Conservation (phyloP, 768 basidiomycete genomes). For the Mycena galericulata region DNA sequence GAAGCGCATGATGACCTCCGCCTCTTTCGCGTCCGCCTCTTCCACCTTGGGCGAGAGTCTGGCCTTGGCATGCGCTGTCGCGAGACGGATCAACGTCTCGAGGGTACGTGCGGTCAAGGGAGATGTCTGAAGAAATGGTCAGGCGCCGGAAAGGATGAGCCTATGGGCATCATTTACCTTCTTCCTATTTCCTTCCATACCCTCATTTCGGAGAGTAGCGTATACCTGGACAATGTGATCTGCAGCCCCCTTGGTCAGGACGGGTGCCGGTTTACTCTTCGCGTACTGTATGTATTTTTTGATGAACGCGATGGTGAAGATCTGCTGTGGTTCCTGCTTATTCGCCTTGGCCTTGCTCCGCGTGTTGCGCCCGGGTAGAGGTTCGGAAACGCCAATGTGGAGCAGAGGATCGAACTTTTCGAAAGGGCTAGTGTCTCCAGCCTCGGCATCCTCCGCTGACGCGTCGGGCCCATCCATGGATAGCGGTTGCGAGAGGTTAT, state of each 20-base stretch:
- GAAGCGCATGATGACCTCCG: constrained; percentile 96
- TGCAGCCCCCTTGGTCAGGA: constrained; percentile 91
- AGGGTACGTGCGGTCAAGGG: constrained; percentile 98
- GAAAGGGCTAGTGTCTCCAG: constrained; percentile 82
- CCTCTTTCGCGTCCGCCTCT: constrained; percentile 86
- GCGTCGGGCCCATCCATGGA: constrained; percentile 84
- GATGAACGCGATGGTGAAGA: constrained; percentile 92
- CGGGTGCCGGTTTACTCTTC: constrained; percentile 88
- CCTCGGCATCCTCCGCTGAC: constrained; percentile 62
- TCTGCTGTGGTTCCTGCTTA: constrained; percentile 78
- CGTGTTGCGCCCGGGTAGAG: constrained; percentile 61
- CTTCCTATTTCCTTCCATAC: constrained; percentile 89
- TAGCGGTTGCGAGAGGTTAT: constrained; percentile 89
- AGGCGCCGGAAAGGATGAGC: constrained; percentile 28
- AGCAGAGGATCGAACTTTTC: constrained; percentile 97
- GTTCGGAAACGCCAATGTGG: constrained; percentile 80
- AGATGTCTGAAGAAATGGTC: constrained; percentile 76
- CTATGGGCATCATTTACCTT: constrained; percentile 61
- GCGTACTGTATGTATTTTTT: constrained; percentile 99
- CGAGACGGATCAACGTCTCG: constrained; percentile 97
- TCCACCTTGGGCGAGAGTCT: constrained; percentile 89
- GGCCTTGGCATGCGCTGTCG: constrained; percentile 98
- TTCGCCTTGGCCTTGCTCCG: constrained; percentile 54
- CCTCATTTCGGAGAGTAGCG: constrained; percentile 91
- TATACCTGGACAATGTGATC: constrained; percentile 95